Base-by-base conservation (phyloP, 345 rosid species). In the Hibiscus syriacus region DNA sequence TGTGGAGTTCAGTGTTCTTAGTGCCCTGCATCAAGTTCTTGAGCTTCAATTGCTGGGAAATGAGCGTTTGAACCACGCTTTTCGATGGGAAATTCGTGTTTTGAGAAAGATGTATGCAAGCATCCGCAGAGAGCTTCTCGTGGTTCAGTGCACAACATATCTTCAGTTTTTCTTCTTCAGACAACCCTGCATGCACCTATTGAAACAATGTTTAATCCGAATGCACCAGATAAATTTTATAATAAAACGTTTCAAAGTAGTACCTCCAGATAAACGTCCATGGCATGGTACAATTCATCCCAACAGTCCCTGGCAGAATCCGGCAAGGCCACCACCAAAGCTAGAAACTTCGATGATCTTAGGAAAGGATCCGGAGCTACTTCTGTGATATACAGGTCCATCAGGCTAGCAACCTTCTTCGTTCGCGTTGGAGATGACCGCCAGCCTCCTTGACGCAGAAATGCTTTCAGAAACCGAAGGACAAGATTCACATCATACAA, bases 321-420 rank as follows among this genome's bases (percentile, higher is more conserved):
- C 0, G 97, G 97, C 59, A 94, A 45, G 55, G 84, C 80, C 76
- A 58, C 67, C 60, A 80, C 78, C 12, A 94, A 77, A 64, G 91
- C 82, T 17, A 86, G 63, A 74, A 91, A 89, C 83, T 86, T 94
- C 0, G 92, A 83, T 19, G 88, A 70, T 73, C 80, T 91, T 62
- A 91, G 68, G 67, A 78, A 83, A 63, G 87, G 99, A 79, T 94
- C 99, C 2, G 99, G 92, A 30, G 99, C 95, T 71, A 94, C 97
- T 79, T 94, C 97, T 38, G 87, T 85, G 68, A 87, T 68, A 71
- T 91, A 94, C 70, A 78, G 78, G 76, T 94, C 99, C 75, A 91
- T 75, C 84, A 94, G 84, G 62, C 78, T 55, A 14, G 85, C 77
- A 22, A 89, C 96, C 78, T 87, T 94, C 76, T 72, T 81, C 78